Percentiles rank a stretch among this genome's conserved stretches.
phyloP scores from a whole-genome alignment of 306 rosid genomes.

The Begonia loranthoides region DNA sequence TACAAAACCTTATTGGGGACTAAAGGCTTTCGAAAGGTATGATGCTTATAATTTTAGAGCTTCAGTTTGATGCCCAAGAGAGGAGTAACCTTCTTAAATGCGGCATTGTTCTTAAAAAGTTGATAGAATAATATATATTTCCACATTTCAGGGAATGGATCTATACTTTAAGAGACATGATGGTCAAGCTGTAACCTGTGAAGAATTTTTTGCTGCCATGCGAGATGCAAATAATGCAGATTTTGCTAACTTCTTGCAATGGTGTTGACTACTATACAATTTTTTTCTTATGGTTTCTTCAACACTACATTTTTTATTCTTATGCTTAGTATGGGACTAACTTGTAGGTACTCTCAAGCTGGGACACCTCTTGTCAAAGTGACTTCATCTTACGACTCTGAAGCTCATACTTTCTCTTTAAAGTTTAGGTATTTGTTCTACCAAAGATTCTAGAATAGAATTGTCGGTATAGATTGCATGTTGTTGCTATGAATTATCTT shows the following conservation, averaged over 20 bases:
- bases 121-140: conserved; percentile 1
- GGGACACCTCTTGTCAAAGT: conserved; percentile 85
- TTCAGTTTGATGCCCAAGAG: neutral
- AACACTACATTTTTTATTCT: conserved; percentile 3
- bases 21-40: conserved; percentile 85
- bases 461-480: conserved; percentile 5
- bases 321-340: conserved; percentile 6
- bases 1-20: conserved; percentile 91
- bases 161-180: conserved; percentile 95
- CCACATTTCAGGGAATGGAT: conserved; percentile 81
- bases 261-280: conserved; percentile 25
- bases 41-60: conserved; percentile 11
- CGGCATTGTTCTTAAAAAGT: too few species aligned
- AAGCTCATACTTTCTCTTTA: conserved; percentile 55
- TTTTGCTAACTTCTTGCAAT: conserved; percentile 79
- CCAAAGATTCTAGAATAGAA: conserved; percentile 1
- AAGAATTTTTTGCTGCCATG: conserved; percentile 93
- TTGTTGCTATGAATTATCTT: conserved; percentile 17
- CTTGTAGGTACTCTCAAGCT: conserved; percentile 92
- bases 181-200: conserved; percentile 98
- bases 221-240: conserved; percentile 84
- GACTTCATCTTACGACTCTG: conserved; percentile 60
- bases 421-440: conserved; percentile 49
- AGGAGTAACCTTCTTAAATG: too few species aligned
- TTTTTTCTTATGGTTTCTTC: conserved; percentile 12